Evolutionary conservation across 768 basidiomycete species (phyloP), one percentile per base, ranked within the genome.

Genomic region (Amanita subjunquillea): DNA sequence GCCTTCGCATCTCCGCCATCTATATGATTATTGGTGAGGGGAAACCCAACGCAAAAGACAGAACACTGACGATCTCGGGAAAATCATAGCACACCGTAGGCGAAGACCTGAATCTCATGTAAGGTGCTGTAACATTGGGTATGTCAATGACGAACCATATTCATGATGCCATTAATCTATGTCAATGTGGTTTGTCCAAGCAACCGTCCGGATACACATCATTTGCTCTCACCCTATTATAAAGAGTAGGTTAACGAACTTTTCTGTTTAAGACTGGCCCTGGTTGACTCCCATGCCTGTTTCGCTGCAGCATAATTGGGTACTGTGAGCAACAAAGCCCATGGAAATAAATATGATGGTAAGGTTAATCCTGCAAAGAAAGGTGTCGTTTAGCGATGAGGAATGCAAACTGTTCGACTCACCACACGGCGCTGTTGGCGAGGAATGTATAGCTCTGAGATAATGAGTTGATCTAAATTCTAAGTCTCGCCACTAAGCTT

Each of bases 1-100:
- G 82, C 4, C 81, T 72, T 22, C 74, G 70, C 82, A 84, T 83
- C 62, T 84, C 82, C 2, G 79, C 76, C 73, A 83, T 73, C 65
- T 81, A 63, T 41, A 63, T 61, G 15, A 57, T 15, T 38, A 7
- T 62, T 59, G 63, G 59, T 38, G 60, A 62, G 38, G 10, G n/a
- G 20, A 20, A 22, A 9, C 12, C 17, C 4, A 42, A 15, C 27
- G 25, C 23, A 8, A 27, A 12, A 6, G 27, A 34, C 10, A 50
- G 29, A 30, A 17, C 15, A 30, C 60, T 13, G 25, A 65, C 67
- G 42, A 74, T 72, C 56, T 74, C 74, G 2, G 74, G 62, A 71
- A 74, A 43, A 78, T 67, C 69, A 72, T 69, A 10, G 73, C 71
- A 17, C 79, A 49, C 80, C 78, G 46, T 81, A 82, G 2, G 80